Conservation (phyloP, 129 eudicot species). For the Gnaphalium uliginosum region DNA sequence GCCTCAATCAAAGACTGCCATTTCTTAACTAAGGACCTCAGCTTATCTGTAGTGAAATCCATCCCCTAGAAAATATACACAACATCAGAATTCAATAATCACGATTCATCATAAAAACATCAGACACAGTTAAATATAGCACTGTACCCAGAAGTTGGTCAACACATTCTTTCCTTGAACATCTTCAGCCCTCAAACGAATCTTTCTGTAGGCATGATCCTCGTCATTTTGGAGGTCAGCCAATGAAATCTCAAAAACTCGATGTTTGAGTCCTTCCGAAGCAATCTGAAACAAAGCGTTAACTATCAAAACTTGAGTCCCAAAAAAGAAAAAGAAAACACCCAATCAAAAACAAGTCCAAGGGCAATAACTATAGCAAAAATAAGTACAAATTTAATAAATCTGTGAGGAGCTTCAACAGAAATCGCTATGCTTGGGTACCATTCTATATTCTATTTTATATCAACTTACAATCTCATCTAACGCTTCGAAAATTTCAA, state of each 20-base stretch:
- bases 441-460: too few species aligned
- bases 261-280: conserved; percentile 59
- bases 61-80: conserved; percentile 43
- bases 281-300: conserved; percentile 38
- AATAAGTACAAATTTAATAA: too few species aligned
- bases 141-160: conserved; percentile 59
- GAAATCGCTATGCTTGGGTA: too few species aligned
- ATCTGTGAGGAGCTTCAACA: too few species aligned
- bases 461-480: too few species aligned
- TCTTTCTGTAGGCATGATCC: conserved; percentile 63
- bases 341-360: too few species aligned
- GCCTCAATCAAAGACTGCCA: conserved; percentile 80
- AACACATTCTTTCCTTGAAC: conserved; percentile 63
- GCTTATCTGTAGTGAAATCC: conserved; percentile 75
- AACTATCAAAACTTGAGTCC: too few species aligned
- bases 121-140: too few species aligned
- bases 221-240: conserved; percentile 67
- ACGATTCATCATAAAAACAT: neutral
- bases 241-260: conserved; percentile 53
- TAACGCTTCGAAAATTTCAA: too few species aligned
- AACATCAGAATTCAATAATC: too few species aligned
- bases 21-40: conserved; percentile 67
- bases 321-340: too few species aligned
- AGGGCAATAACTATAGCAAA: too few species aligned
- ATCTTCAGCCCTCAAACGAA: conserved; percentile 65